A percentile compares a stretch with the other conserved stretches of the same genome.
phyloP scores from a whole-genome alignment of 192 early-diverging fungal species.

The Chytriomyces confervae region DNA sequence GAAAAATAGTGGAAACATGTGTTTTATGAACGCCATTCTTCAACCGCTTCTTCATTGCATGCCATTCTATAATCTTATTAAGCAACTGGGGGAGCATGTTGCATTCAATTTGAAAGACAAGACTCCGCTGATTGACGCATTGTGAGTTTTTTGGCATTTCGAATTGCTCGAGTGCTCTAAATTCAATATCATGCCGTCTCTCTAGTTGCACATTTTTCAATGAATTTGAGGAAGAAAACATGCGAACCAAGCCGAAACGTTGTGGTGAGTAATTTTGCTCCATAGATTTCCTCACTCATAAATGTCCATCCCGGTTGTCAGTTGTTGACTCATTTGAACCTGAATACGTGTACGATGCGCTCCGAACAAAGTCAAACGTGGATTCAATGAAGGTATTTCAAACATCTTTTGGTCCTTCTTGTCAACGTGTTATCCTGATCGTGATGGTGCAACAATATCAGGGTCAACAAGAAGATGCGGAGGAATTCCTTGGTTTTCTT shows the following conservation, averaged over 20 bases:
- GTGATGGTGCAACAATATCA: slow-evolving; percentile 10
- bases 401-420: slow-evolving; percentile 17
- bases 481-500: slow-evolving; percentile 93
- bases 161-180: too few relatives aligned
- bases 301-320: neutral
- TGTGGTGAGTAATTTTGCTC: too few relatives aligned
- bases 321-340: slow-evolving; percentile 74
- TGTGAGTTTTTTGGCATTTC: slow-evolving; percentile 56
- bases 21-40: slow-evolving; percentile 97
- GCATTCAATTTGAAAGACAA: slow-evolving; percentile 74
- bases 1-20: slow-evolving; percentile 96
- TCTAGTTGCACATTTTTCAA: slow-evolving; percentile 11
- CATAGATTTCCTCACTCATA: too few relatives aligned
- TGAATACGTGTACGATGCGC: slow-evolving; percentile 90
- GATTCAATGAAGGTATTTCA: slow-evolving; percentile 73
- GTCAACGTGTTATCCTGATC: slow-evolving; percentile 13
- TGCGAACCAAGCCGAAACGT: neutral
- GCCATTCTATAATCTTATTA: slow-evolving; percentile 90
- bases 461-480: slow-evolving; percentile 96
- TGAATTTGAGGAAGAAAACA: slow-evolving; percentile 23
- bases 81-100: slow-evolving; percentile 65
- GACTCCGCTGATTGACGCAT: slow-evolving; percentile 84
- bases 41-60: slow-evolving; percentile 92
- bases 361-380: slow-evolving; percentile 68
- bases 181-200: neutral